Percentiles rank a stretch among this genome's conserved stretches.
Evolutionary conservation across 164 flowering plant genomes (phyloP).

Genomic region (Stephania japonica): DNA sequence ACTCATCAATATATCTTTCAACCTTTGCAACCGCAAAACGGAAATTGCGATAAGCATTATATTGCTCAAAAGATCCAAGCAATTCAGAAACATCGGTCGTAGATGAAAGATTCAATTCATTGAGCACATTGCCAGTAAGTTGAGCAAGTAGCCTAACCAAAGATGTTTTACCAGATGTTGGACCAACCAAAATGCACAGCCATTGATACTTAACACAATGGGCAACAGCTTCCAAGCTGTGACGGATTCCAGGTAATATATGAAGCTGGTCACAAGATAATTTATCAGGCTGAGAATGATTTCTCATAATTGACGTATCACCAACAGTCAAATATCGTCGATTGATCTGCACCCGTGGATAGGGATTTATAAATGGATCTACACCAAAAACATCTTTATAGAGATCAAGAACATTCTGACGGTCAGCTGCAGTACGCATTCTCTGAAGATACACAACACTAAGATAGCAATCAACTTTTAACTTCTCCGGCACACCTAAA

Average conservation of each 20-base stretch:
- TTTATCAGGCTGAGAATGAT: constrained; percentile 31
- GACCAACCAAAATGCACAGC: constrained; percentile 85
- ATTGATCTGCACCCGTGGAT: constrained; percentile 58
- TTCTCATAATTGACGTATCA: constrained; percentile 40
- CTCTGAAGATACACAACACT: constrained; percentile 69
- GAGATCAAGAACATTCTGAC: constrained; percentile 54
- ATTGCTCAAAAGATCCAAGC: constrained; percentile 96
- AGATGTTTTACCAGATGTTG: constrained; percentile 92
- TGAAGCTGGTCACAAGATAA: constrained; percentile 34
- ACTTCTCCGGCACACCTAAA: constrained; percentile 51
- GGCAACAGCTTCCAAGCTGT: constrained; percentile 70
- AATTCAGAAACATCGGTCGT: constrained; percentile 91
- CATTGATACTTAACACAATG: constrained; percentile 64
- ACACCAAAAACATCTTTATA: constrained; percentile 65
- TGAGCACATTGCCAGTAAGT: constrained; percentile 77
- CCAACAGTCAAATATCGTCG: constrained; percentile 52
- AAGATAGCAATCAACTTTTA: constrained; percentile 52
- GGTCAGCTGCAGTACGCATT: constrained; percentile 84
- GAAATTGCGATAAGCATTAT: constrained; percentile 58
- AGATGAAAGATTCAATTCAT: constrained; percentile 81
- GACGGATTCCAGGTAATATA: constrained; percentile 66
- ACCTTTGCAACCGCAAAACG: constrained; percentile 46
- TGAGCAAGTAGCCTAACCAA: constrained; percentile 71
- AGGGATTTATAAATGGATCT: constrained; percentile 55
- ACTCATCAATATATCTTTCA: constrained; percentile 53